phyloP scores from a whole-genome alignment of 2,329 filamentous ascomycete genomes.

The Fusarium beomiforme region DNA sequence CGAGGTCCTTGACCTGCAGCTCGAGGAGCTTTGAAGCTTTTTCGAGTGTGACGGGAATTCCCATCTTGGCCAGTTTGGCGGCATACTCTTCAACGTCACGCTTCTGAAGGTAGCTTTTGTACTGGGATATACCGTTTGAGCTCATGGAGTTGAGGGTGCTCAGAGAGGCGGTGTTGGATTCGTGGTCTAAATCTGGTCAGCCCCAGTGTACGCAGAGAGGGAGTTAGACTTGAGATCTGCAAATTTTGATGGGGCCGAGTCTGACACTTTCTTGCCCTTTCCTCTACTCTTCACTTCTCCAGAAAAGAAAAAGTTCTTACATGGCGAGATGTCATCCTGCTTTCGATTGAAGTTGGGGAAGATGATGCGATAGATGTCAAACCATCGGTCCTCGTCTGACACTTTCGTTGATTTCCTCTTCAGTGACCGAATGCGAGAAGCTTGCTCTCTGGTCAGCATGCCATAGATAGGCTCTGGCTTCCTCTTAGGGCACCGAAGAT shows the following conservation, averaged over 20 bases:
- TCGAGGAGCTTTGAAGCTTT: neutral
- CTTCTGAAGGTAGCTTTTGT: neutral
- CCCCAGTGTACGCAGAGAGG: too few relatives aligned
- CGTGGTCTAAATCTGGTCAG: neutral
- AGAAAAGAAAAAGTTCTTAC: neutral
- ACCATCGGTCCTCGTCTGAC: neutral
- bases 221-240: too few relatives aligned
- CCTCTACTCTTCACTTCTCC: too few relatives aligned
- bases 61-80: neutral
- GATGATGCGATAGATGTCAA: neutral
- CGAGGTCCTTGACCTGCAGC: neutral
- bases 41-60: neutral
- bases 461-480: rapidly evolving
- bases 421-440: neutral
- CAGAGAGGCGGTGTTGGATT: neutral
- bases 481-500: rapidly evolving
- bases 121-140: neutral
- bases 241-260: too few relatives aligned
- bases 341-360: neutral
- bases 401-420: neutral
- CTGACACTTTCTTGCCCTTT: too few relatives aligned
- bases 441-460: neutral
- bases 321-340: neutral
- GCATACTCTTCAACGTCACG: neutral
- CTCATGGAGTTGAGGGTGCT: neutral